Evolutionary conservation across 345 rosid species (phyloP).

Genomic region (Moringa oleifera): DNA sequence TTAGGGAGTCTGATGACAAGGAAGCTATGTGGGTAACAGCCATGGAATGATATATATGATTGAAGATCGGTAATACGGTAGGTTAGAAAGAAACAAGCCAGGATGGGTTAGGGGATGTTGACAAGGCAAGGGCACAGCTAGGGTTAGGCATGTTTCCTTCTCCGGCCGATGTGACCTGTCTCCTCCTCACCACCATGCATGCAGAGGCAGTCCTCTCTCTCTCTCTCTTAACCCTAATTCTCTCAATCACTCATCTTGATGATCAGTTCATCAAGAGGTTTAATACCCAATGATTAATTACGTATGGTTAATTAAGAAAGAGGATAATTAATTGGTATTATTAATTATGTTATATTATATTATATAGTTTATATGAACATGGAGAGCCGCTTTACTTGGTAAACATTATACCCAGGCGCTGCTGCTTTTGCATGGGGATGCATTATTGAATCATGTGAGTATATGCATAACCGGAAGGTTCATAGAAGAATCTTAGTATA

Average conservation of each 20-base stretch:
- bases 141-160: constrained; percentile 54
- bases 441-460: constrained; percentile 36
- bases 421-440: constrained; percentile 7
- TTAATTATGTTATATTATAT: no score
- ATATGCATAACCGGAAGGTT: constrained; percentile 26
- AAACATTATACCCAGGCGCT: no score
- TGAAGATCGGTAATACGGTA: constrained; percentile 15
- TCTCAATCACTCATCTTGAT: no score
- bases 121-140: constrained; percentile 46
- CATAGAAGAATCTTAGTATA: constrained; percentile 30
- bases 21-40: constrained; percentile 6
- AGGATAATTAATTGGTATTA: no score
- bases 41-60: neutral
- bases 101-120: constrained; percentile 30
- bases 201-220: constrained; percentile 16
- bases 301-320: neutral
- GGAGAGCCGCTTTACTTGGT: no score
- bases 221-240: no score
- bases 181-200: constrained; percentile 30
- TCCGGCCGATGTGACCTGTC: constrained; percentile 50
- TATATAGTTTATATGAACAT: no score
- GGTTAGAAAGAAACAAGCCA: constrained; percentile 22
- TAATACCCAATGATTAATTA: no score
- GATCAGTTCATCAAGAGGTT: no score
- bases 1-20: neutral